phyloP scores from a whole-genome alignment of 164 flowering plant genomes.

The Nelumbo lutea region DNA sequence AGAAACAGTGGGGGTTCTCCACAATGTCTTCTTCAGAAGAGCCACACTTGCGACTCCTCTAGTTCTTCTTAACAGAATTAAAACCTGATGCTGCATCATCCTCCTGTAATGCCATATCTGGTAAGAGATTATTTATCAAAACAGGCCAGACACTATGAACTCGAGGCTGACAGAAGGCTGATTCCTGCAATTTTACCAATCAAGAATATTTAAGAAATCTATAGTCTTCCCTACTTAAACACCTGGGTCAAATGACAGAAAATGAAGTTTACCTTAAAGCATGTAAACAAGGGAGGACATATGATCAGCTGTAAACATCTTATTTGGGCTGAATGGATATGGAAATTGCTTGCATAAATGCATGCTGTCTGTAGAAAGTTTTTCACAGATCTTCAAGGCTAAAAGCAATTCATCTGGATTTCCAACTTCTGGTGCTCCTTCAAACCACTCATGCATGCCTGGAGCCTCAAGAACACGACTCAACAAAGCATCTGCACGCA shows the following conservation, averaged over 20 bases:
- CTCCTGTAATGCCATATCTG: constrained; percentile 45
- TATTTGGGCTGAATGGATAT: constrained; percentile 51
- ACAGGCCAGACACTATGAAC: constrained; percentile 83
- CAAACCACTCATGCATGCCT: constrained; percentile 75
- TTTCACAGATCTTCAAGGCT: constrained; percentile 69
- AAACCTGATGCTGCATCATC: constrained; percentile 37
- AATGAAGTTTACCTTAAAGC: constrained; percentile 62
- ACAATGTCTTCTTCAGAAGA: constrained; percentile 65
- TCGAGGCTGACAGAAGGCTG: constrained; percentile 94
- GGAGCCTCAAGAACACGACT: constrained; percentile 74
- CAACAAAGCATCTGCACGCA: constrained; percentile 57
- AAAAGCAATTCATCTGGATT: constrained; percentile 92
- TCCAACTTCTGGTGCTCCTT: constrained; percentile 59
- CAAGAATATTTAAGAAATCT: constrained; percentile 2
- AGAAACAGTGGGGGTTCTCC: constrained; percentile 47
- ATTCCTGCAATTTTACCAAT: constrained; percentile 57
- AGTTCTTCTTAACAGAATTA: constrained; percentile 57
- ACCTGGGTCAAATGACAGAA: neutral
- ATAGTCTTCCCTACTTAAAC: neutral
- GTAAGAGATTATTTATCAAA: constrained; percentile 61
- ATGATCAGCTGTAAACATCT: constrained; percentile 55
- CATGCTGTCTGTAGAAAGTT: constrained; percentile 37
- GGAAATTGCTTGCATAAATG: constrained; percentile 70
- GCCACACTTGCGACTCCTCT: constrained; percentile 58
- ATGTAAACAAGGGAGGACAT: constrained; percentile 49